phyloP scores from a whole-genome alignment of 495 filamentous ascomycete genomes.

The Delitschia confertaspora region DNA sequence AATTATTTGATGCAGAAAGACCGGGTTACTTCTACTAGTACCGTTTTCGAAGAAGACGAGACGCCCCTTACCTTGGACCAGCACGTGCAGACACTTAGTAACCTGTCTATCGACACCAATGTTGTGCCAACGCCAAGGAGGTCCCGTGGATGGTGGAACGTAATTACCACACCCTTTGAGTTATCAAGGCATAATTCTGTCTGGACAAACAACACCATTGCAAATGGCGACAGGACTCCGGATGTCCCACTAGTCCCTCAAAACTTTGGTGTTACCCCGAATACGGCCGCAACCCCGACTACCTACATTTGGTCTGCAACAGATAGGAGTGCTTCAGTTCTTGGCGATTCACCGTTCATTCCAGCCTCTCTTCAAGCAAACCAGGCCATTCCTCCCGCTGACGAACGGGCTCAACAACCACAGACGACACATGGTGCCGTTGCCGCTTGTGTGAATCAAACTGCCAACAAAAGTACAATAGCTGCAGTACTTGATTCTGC shows the following conservation, averaged over 20 bases:
- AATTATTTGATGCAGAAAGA: conserved; percentile 12
- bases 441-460: too few species aligned
- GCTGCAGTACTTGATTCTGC: too few species aligned
- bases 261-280: conserved; percentile 2
- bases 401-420: too few species aligned
- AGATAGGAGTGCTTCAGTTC: conserved; percentile 18
- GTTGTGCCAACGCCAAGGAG: conserved; percentile 39
- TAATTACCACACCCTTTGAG: conserved; percentile 66
- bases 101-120: conserved; percentile 12
- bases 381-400: too few species aligned
- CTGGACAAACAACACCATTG: conserved; percentile 17
- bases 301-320: conserved; percentile 28
- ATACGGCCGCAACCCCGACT: conserved; percentile 10
- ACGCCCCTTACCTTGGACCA: conserved; percentile 28
- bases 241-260: conserved; percentile 22
- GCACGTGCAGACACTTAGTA: conserved; percentile 7
- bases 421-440: too few species aligned
- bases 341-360: conserved; percentile 8
- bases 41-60: conserved; percentile 51
- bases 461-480: too few species aligned
- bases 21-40: conserved; percentile 40
- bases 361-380: conserved; percentile 1
- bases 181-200: conserved; percentile 32
- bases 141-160: conserved; percentile 83
- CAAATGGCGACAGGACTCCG: conserved; percentile 13